Conservation (phyloP, 2,329 filamentous ascomycete species). For the Amesomyces nigricolor region DNA sequence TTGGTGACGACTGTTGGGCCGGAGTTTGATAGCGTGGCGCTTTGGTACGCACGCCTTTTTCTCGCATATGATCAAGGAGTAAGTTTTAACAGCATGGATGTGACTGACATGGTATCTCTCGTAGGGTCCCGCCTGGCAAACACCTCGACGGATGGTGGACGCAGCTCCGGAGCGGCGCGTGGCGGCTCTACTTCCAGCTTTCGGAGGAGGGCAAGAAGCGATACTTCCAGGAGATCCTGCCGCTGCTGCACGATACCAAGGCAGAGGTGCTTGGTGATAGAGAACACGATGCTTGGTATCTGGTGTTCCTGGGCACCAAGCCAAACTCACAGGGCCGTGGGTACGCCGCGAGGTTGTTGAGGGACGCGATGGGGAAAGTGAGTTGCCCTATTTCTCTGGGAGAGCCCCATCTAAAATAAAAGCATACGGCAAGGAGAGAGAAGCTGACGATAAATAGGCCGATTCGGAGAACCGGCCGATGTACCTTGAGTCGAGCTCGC, state of each 20-base stretch:
- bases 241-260: constrained; percentile 69
- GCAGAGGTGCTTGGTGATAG: constrained; percentile 59
- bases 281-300: constrained; percentile 68
- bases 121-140: constrained; percentile 70
- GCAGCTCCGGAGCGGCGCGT: constrained; percentile 67
- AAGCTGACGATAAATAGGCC: constrained; percentile 41
- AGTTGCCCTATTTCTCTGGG: constrained; percentile 22
- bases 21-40: constrained; percentile 69
- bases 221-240: constrained; percentile 73
- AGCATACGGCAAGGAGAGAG: no score
- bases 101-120: no score
- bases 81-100: no score
- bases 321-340: constrained; percentile 65
- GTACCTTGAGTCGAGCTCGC: constrained; percentile 74
- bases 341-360: constrained; percentile 65
- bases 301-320: constrained; percentile 77
- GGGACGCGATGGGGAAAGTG: constrained; percentile 61
- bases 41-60: constrained; percentile 57
- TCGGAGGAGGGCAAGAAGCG: constrained; percentile 65
- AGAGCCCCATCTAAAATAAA: no score
- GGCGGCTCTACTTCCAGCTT: constrained; percentile 70
- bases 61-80: no score
- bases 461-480: constrained; percentile 62
- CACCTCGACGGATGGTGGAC: constrained; percentile 70
- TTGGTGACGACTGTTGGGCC: constrained; percentile 68